phyloP scores from a whole-genome alignment of 352 stramenopile species.

The Pelagophyceae sp. region DNA sequence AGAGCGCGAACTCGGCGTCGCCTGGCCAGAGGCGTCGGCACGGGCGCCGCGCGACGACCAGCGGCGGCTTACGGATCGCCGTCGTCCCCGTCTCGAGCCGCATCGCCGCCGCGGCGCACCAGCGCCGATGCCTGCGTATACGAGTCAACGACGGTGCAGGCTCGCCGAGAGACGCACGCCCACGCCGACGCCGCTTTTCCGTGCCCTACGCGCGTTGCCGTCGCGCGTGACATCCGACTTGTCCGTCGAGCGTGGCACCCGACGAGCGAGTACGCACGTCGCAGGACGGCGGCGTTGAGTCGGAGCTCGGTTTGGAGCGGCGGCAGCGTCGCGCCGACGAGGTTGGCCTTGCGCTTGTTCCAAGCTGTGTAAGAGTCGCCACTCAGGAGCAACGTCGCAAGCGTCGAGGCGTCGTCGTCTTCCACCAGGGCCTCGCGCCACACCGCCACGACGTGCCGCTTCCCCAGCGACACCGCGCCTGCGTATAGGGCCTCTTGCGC shows the following conservation, averaged over 20 bases:
- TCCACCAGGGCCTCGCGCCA: neutral
- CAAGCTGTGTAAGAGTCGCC: neutral
- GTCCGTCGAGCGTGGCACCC: too few relatives aligned
- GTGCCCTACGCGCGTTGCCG: neutral
- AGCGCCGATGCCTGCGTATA: neutral
- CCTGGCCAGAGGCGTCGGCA: neutral
- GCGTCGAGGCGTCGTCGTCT: neutral
- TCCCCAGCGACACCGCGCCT: neutral
- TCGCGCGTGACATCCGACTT: neutral
- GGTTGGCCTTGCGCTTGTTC: neutral
- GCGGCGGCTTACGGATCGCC: neutral
- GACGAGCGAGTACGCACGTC: neutral
- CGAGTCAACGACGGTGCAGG: neutral
- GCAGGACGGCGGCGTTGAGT: neutral
- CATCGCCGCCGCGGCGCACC: neutral
- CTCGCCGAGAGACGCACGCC: neutral
- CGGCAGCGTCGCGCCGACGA: neutral
- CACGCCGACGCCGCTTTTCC: conserved; percentile 1
- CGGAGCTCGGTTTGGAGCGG: neutral
- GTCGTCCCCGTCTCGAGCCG: neutral
- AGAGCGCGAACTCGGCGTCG: neutral
- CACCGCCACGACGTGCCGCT: neutral
- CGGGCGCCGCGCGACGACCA: too few relatives aligned
- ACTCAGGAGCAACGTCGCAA: neutral
- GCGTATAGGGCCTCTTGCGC: neutral